These are phyloP conservation scores for Fonsecaea pedrosoi DNA, from an alignment of 2,329 filamentous ascomycete genomes.

Conservation along the genomic window DNA sequence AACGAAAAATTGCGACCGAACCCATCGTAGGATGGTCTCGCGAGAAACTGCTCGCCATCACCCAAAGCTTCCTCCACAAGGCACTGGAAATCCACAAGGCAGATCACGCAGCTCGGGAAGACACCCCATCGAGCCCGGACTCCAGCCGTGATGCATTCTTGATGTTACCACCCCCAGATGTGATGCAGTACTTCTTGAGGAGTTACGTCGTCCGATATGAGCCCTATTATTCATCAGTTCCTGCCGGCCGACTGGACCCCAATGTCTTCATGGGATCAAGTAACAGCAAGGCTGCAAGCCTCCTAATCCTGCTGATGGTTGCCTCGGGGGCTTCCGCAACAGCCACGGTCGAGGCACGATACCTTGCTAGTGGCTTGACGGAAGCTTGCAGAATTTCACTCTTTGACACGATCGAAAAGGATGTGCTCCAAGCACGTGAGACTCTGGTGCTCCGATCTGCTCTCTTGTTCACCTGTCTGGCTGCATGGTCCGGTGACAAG, in stretches of 20 bases:
- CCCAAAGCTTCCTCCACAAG: constrained; percentile 73
- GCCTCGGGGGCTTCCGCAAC: constrained; percentile 73
- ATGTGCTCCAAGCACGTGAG: constrained; percentile 71
- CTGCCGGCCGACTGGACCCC: constrained; percentile 66
- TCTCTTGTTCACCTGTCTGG: constrained; percentile 70
- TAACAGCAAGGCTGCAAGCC: constrained; percentile 69
- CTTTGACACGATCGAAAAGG: constrained; percentile 74
- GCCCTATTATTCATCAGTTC: constrained; percentile 69
- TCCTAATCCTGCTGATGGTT: constrained; percentile 74
- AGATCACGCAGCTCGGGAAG: constrained; percentile 46
- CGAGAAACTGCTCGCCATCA: constrained; percentile 74
- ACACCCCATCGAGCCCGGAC: constrained; percentile 48
- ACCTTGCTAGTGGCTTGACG: constrained; percentile 69
- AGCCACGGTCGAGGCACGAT: constrained; percentile 68
- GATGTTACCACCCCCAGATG: constrained; percentile 68
- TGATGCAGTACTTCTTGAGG: constrained; percentile 71
- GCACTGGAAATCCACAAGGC: constrained; percentile 68
- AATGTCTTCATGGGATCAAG: constrained; percentile 69
- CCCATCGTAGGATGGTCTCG: constrained; percentile 63
- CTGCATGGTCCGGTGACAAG: constrained; percentile 76
- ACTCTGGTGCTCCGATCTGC: constrained; percentile 69
- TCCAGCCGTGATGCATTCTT: constrained; percentile 64
- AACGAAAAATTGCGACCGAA: constrained; percentile 56
- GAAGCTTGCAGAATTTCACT: constrained; percentile 75
- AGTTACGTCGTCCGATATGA: constrained; percentile 71